Base-by-base conservation (phyloP, 164 flowering plant species). In the Liquidambar formosana region DNA sequence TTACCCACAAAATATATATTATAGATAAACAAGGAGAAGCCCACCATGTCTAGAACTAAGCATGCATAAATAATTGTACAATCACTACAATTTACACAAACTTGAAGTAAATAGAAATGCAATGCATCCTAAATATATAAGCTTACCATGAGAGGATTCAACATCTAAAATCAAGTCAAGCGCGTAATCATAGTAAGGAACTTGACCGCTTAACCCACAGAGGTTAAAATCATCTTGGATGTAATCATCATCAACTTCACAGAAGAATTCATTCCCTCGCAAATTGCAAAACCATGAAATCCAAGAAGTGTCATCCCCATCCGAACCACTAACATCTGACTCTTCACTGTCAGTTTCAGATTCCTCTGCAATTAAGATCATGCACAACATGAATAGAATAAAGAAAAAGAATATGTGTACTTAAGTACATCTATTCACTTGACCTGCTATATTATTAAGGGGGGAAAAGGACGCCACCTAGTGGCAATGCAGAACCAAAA, bases 191-290 rank as follows among this genome's bases (percentile, higher is more conserved):
- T 88, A 92, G 61, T 88, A 92, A 0, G 97, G 94, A 71, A 92
- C 93, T 84, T 89, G 97, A 67, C 93, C 78, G 81, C 92, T 89
- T 61, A 89, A 76, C 22, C 92, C 92, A 71, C 93, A 89, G 23
- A 92, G 85, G 77, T 92, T 92, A 61, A 92, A 92, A 74, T 92
- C 94, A 71, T 92, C 97, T 76, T 92, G 94, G 60, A 92, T 89
- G 78, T 89, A 92, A 52, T 91, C 96, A 70, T 91, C 96, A 69
- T 91, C 96, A 68, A 91, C 96, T 80, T 91, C 96, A 78, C 92
- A 87, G 62, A 91, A 89, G 76, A 91, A 87, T 53, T 91, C 96
- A 84, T 91, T 86, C 48, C 96, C 96, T 57, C 92, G 75, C n/a
- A 91, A 69, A 75, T 85, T 87, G 71, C 96, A 91, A 77, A 92